Evolutionary conservation across 345 rosid genomes (phyloP), one percentile per base, ranked within the genome.

Genomic region (Barbarea vulgaris): DNA sequence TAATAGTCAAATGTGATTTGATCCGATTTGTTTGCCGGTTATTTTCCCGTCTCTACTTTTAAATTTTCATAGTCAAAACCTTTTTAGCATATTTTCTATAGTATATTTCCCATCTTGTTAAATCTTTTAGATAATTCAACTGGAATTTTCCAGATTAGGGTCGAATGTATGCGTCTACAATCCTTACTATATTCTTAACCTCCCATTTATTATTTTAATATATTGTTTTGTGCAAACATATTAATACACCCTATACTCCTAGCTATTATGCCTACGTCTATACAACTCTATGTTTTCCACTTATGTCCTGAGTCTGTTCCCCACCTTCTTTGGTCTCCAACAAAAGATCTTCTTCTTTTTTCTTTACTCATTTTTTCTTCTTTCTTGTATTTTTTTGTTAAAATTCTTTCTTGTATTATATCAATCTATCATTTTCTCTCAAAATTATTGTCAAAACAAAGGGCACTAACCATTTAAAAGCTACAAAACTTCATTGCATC

Each of bases 251-350:
- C 77, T 72, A 77, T 66, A 50, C 24, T 64, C 63, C 11, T 78
- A 70, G 72, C 76, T 64, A 64, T 37, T 39, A 66, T 55, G 53
- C 73, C 73, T 72, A 72, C 81, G 53, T 72, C 69, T 30, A 77
- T 59, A 78, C 81, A 78, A 58, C 81, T 77, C 73, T 78, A 61
- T 65, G 77, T 78, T 78, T 72, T 78, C 81, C 81, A 78, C 81
- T 70, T 64, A 64, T 77, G 80, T 77, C 76, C 70, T 21, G 72
- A 70, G 80, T 77, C 67, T 78, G 81, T 78, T 78, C 81, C 81
- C 81, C 81, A 78, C 69, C 81, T 78, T 78, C 73, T 78, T 41
- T 78, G 81, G 77, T 78, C 81, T 78, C 81, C 81, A 78, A 72
- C 63, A 78, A 78, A 78, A 78, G 77, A 30, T 58, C 77, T 59